Conservation (phyloP, 2,329 filamentous ascomycete genomes). For the Alternaria conjuncta region DNA sequence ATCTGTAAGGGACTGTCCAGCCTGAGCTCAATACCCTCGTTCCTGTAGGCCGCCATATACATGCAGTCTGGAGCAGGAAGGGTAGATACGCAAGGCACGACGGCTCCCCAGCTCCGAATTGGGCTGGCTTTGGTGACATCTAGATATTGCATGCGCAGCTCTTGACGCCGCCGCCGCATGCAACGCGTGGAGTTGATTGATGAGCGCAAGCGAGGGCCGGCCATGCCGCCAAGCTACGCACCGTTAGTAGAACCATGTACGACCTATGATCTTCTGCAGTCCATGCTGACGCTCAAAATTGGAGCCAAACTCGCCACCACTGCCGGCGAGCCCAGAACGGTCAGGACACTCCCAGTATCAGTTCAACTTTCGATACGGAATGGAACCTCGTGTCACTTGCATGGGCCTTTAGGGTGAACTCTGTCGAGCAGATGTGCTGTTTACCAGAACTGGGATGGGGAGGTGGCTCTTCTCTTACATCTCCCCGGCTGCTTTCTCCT, state of each 20-base stretch:
- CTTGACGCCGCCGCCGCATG: constrained; percentile 5
- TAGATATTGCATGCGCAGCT: constrained; percentile 32
- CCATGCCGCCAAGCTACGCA: constrained; percentile 7
- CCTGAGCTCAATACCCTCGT: not conserved
- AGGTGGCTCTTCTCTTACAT: not conserved
- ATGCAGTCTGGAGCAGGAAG: constrained; percentile 1
- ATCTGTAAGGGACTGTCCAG: not conserved
- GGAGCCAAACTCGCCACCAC: not conserved
- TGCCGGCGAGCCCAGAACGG: not conserved
- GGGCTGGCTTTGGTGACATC: constrained; percentile 18
- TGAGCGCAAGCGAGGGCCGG: constrained; percentile 7
- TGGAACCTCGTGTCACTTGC: not conserved
- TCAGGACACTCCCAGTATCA: not conserved
- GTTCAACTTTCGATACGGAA: not conserved
- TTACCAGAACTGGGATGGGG: not conserved
- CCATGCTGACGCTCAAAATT: constrained; percentile 4
- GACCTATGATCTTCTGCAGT: not conserved
- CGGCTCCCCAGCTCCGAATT: constrained; percentile 30
- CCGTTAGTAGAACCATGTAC: constrained; percentile 2
- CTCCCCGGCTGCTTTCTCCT: not conserved
- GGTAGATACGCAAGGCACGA: constrained; percentile 7
- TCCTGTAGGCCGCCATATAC: not conserved
- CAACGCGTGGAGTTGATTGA: constrained; percentile 14
- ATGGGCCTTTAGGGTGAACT: not conserved
- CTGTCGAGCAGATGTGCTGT: not conserved